Evolutionary conservation across 306 rosid species (phyloP), one percentile per base, ranked within the genome.

Genomic region (Psophocarpus tetragonolobus): DNA sequence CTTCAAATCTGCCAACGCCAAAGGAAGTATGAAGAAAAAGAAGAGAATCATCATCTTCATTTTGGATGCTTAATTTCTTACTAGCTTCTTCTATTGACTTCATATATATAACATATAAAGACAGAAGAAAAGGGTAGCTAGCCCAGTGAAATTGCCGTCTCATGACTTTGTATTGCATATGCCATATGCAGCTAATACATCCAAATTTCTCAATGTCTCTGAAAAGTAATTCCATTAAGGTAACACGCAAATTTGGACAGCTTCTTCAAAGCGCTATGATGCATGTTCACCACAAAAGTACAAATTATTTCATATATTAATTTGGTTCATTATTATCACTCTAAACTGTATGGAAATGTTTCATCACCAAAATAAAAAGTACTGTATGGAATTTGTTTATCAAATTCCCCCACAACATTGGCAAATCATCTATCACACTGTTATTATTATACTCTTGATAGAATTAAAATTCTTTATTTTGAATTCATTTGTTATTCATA

Each of bases 11-110:
- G 56, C 80, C 6, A 76, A 57, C 36, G 54, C 73, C 6, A 73
- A 45, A 10, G 85, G 80, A 80, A 84, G 9, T 32, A 64, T 21
- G 65, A 64, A 12, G 67, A 51, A 71, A 68, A 54, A 70, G 6
- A 75, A 8, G 2, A 71, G 42, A 5, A 80, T 9, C 38, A 23
- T 12, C 17, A 38, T 35, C 26, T 76, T 60, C 82, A 72, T 84
- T 27, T 38, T 39, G 20, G 12, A 66, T 39, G 29, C 32, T 23
- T 39, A 20, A 12, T 12, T 35, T 35, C 17, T 47, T 62, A 14
- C 51, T n/a, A n/a, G n/a, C n/a, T n/a, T n/a, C n/a, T n/a, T n/a
- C n/a, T n/a, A n/a, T 67, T 57, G 36, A 58, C 12, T 44, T 36
- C 33, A 36, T 67, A 10, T 57, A 63, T 71, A 80, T 80, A 48